Conservation (phyloP, 768 basidiomycete species). For the Xerocomus spinulosus region DNA sequence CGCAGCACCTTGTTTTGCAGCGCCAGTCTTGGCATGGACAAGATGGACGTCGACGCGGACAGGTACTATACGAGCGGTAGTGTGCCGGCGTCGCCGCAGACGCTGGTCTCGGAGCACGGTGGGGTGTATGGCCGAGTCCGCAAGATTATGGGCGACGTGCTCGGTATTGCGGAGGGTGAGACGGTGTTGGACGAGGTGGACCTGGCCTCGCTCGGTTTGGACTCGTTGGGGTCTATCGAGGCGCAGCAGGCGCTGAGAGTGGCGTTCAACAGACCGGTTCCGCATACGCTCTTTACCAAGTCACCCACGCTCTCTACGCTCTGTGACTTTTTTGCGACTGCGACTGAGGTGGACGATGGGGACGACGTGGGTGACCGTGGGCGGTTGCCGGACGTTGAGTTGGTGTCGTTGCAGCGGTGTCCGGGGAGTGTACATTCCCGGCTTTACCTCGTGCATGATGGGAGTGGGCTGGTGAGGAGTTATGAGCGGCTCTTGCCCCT, state of each 20-base stretch:
- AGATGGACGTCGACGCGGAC: slow-evolving; percentile 4
- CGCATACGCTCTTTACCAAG: slow-evolving; percentile 39
- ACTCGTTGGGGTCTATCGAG: slow-evolving; percentile 65
- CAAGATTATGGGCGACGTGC: slow-evolving; percentile 40
- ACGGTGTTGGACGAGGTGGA: slow-evolving; percentile 42
- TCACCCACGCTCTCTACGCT: slow-evolving; percentile 35
- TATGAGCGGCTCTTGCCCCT: slow-evolving; percentile 45
- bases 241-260: slow-evolving; percentile 44
- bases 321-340: slow-evolving; percentile 10
- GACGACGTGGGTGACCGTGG: not conserved
- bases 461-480: slow-evolving; percentile 57
- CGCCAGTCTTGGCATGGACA: slow-evolving; percentile 3
- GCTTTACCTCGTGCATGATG: slow-evolving; percentile 69
- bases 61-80: slow-evolving; percentile 12
- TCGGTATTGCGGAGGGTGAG: slow-evolving; percentile 38
- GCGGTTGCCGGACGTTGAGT: slow-evolving; percentile 23
- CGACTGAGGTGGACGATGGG: not conserved
- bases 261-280: slow-evolving; percentile 39
- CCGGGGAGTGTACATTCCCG: slow-evolving; percentile 28
- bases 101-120: slow-evolving; percentile 34
- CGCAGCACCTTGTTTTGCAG: slow-evolving; percentile 11
- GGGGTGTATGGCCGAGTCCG: slow-evolving; percentile 28
- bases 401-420: slow-evolving; percentile 37
- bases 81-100: slow-evolving; percentile 34
- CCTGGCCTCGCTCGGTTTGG: slow-evolving; percentile 57